Evolutionary conservation across 352 stramenopile species (phyloP).

Genomic region (Blastocystis sp.): DNA sequence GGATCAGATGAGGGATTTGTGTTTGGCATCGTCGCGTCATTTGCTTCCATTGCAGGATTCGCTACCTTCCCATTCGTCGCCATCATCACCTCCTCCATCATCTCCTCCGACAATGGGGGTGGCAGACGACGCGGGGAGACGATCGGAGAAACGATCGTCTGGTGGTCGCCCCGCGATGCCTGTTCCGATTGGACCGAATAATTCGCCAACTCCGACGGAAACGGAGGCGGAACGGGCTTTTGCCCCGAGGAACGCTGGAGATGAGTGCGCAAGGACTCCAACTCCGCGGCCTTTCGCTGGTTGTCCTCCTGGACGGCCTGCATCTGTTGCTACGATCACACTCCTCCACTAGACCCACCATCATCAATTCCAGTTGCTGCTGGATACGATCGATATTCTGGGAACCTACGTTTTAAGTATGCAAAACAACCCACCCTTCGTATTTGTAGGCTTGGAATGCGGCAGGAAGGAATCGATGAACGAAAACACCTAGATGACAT

Average conservation of each 20-base stretch:
- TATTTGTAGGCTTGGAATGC: neutral
- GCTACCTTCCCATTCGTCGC: no score
- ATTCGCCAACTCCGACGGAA: neutral
- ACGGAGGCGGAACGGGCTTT: conserved; percentile 10
- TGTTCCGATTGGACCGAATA: neutral
- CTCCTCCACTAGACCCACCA: neutral
- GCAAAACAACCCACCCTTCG: neutral
- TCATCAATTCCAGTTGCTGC: conserved; percentile 12
- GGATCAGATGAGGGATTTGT: no score
- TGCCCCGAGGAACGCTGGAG: neutral
- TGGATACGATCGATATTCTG: neutral
- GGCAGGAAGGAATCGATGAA: neutral
- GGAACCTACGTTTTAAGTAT: neutral
- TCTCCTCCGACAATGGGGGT: neutral
- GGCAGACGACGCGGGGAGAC: neutral
- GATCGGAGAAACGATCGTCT: conserved; percentile 20
- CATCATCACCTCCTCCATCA: no score
- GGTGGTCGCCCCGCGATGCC: neutral
- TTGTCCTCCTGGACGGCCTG: conserved; percentile 30
- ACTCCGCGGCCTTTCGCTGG: neutral
- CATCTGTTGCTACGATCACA: conserved; percentile 17
- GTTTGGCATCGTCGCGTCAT: no score
- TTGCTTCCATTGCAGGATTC: no score
- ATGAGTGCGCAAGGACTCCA: neutral
- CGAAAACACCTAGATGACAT: neutral